A percentile compares a stretch with the other conserved stretches of the same genome.
Conservation (phyloP, 495 filamentous ascomycete genomes). For the Bryoglossum gracile region DNA sequence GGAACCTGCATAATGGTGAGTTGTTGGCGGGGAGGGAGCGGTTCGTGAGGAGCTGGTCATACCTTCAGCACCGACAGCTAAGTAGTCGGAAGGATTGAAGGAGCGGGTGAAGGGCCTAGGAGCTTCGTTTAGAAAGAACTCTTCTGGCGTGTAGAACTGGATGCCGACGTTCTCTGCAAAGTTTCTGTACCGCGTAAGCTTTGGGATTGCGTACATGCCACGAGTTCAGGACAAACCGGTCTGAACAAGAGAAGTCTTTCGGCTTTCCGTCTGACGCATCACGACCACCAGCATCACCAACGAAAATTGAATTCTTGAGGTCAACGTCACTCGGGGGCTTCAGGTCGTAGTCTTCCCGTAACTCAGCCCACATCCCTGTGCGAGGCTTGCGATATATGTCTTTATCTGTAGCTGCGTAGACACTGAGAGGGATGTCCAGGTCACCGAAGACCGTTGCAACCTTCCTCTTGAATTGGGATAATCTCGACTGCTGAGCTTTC, state of each 20-base stretch:
- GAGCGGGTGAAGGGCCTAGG: conserved; percentile 53
- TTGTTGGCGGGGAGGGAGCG: not conserved
- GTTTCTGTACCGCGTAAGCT: conserved; percentile 41
- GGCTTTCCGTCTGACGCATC: conserved; percentile 20
- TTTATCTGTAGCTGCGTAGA: conserved; percentile 79
- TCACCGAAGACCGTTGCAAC: conserved; percentile 57
- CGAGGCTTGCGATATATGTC: conserved; percentile 84
- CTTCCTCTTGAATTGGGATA: conserved; percentile 74
- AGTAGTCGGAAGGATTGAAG: conserved; percentile 57
- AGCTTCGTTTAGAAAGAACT: conserved; percentile 69
- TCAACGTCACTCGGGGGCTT: conserved; percentile 54
- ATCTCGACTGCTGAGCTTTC: conserved; percentile 50
- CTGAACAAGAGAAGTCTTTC: conserved; percentile 65
- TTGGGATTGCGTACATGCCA: not conserved
- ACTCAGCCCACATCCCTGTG: conserved; percentile 81
- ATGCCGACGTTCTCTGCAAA: conserved; percentile 79
- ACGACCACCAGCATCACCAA: conserved; percentile 76
- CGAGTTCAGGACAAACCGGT: conserved; percentile 46
- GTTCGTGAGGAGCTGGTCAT: not conserved
- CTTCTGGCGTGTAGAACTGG: conserved; percentile 78
- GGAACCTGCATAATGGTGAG: conserved; percentile 10
- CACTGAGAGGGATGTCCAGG: conserved; percentile 66
- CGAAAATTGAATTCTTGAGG: conserved; percentile 64
- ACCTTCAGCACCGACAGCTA: conserved; percentile 19
- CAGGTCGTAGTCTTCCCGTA: conserved; percentile 67